These are phyloP conservation scores for Vitellaria paradoxa DNA, from an alignment of 179 eudicot species.

Conservation along the genomic window DNA sequence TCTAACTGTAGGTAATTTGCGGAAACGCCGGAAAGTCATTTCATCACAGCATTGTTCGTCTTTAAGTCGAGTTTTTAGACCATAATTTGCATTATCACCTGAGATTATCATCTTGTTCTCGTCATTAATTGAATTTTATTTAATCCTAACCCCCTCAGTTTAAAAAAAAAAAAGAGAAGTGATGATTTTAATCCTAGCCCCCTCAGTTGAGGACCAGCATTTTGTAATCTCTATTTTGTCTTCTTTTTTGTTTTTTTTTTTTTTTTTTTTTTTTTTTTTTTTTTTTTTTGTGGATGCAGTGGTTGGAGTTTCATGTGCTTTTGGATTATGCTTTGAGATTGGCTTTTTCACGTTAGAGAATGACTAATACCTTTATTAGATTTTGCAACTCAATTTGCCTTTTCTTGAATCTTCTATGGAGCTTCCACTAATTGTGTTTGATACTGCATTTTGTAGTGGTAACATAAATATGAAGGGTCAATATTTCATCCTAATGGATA, in stretches of 20 bases:
- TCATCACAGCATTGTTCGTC: not conserved
- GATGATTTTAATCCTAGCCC: too few species aligned
- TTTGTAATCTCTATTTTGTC: too few species aligned
- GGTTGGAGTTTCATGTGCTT: not conserved
- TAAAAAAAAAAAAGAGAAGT: too few species aligned
- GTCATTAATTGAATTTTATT: not conserved
- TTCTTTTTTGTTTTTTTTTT: not conserved
- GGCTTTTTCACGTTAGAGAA: not conserved
- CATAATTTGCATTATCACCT: not conserved
- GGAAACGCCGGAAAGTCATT: not conserved
- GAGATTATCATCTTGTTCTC: not conserved
- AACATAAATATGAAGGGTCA: too few species aligned
- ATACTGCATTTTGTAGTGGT: too few species aligned
- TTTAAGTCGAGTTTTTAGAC: not conserved
- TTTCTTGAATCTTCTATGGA: too few species aligned
- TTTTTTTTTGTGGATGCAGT: not conserved
- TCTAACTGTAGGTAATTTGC: not conserved
- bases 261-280: not conserved
- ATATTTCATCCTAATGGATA: not conserved
- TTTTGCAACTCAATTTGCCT: too few species aligned
- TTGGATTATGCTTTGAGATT: not conserved
- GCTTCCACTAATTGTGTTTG: too few species aligned
- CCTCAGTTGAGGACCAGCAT: too few species aligned
- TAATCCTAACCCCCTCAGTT: too few species aligned
- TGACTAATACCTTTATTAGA: not conserved